Evolutionary conservation across 352 stramenopile genomes (phyloP).

Genomic region (Pythium aphanidermatum): DNA sequence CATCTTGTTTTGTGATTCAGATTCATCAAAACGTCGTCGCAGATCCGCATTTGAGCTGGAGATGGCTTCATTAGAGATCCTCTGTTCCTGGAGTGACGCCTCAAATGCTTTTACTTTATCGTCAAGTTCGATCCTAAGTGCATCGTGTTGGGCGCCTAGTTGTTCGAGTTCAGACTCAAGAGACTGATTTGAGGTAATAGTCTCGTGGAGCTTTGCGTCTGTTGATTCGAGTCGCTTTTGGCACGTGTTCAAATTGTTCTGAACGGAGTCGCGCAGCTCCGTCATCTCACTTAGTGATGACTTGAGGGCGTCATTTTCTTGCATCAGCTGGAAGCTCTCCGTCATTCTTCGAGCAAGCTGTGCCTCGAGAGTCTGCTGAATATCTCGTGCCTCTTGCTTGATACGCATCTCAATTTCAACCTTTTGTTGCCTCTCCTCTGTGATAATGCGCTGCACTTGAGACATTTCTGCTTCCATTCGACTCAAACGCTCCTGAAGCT

Average conservation of each 20-base stretch:
- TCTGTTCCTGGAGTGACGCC: no score
- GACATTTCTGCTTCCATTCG: slow-evolving; percentile 23
- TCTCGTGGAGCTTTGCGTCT: no score
- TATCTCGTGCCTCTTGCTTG: background rate
- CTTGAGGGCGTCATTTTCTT: background rate
- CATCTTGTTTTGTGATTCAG: no score
- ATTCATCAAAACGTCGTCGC: no score
- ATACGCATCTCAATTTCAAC: slow-evolving; percentile 11
- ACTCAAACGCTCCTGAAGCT: slow-evolving; percentile 18
- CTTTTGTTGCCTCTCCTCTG: slow-evolving; percentile 27
- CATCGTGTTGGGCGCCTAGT: no score
- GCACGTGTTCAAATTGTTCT: background rate
- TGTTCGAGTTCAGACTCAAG: no score
- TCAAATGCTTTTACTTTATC: no score
- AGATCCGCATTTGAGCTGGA: no score
- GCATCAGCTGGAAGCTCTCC: slow-evolving; percentile 4
- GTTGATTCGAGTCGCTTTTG: background rate
- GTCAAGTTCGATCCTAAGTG: no score
- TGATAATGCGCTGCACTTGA: slow-evolving; percentile 13
- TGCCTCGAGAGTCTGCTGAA: slow-evolving; percentile 2
- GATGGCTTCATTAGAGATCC: no score
- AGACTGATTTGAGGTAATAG: no score
- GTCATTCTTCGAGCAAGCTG: slow-evolving; percentile 10
- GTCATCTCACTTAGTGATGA: background rate
- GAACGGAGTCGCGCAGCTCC: background rate